Percentiles rank a stretch among this genome's conserved stretches.
Evolutionary conservation across 2,329 filamentous ascomycete species (phyloP).

Genomic region (Ceratocystis albifundus): DNA sequence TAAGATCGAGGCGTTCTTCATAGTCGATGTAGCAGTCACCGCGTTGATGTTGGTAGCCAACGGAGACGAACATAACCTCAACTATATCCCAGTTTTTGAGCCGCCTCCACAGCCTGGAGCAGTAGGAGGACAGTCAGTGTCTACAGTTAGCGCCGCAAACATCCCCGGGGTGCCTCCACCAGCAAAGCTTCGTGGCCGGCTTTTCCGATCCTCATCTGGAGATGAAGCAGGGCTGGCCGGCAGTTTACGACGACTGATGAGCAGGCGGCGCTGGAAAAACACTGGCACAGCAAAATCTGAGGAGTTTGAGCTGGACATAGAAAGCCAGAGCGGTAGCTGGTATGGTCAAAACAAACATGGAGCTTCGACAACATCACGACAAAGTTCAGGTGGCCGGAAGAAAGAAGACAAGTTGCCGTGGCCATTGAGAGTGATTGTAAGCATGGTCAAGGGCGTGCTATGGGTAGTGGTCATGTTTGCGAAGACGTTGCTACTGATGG

Average conservation of each 20-base stretch:
- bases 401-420: conserved; percentile 37
- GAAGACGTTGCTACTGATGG: conserved; percentile 41
- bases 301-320: conserved; percentile 49
- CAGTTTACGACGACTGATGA: conserved; percentile 18
- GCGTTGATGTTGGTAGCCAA: conserved; percentile 50
- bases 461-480: conserved; percentile 47
- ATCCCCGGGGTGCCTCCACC: conserved; percentile 6
- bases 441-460: conserved; percentile 46
- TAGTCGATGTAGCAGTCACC: conserved; percentile 50
- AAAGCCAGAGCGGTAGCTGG: conserved; percentile 45
- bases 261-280: conserved; percentile 27
- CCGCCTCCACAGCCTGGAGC: conserved; percentile 39
- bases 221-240: conserved; percentile 19
- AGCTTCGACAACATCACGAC: neutral
- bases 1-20: conserved; percentile 49
- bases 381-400: conserved; percentile 22
- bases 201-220: neutral
- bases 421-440: conserved; percentile 38
- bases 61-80: conserved; percentile 41
- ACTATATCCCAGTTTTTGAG: conserved; percentile 29
- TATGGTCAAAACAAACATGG: conserved; percentile 26
- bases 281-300: conserved; percentile 35
- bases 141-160: neutral
- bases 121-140: conserved; percentile 24
- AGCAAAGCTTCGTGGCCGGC: conserved; percentile 10